Evolutionary conservation across 2,329 filamentous ascomycete species (phyloP).

Genomic region (Zymoseptoria ardabiliae): DNA sequence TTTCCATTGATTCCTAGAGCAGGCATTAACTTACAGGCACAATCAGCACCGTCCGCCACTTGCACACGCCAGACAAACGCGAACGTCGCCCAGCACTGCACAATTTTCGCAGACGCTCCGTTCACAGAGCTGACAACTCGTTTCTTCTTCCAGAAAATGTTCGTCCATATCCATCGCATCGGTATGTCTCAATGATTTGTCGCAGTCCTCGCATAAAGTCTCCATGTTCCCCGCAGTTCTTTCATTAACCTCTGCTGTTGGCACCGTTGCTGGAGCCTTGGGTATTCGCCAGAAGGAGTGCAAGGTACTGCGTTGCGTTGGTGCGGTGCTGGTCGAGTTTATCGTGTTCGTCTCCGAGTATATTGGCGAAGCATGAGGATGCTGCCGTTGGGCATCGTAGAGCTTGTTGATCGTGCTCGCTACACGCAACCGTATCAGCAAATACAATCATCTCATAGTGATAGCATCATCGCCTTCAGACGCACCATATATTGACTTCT

Average conservation of each 20-base stretch:
- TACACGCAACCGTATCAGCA: slow-evolving; percentile 22
- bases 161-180: slow-evolving; percentile 33
- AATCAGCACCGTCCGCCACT: not conserved
- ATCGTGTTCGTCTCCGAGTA: slow-evolving; percentile 15
- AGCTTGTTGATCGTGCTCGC: slow-evolving; percentile 41
- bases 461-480: slow-evolving; percentile 10
- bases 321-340: slow-evolving; percentile 3
- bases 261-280: slow-evolving; percentile 23
- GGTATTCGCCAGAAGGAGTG: slow-evolving; percentile 43
- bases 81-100: slow-evolving; percentile 31
- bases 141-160: slow-evolving; percentile 22
- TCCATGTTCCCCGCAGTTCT: slow-evolving; percentile 1
- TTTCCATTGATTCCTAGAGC: not conserved
- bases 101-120: slow-evolving; percentile 37
- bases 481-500: slow-evolving; percentile 49
- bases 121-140: slow-evolving; percentile 33
- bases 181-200: slow-evolving; percentile 27
- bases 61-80: slow-evolving; percentile 38
- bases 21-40: not conserved
- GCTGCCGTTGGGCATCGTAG: slow-evolving; percentile 36
- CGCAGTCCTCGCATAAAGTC: slow-evolving; percentile 40
- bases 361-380: slow-evolving; percentile 20
- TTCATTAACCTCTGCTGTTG: slow-evolving; percentile 7
- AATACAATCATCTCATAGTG: slow-evolving; percentile 10
- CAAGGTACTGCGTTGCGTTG: slow-evolving; percentile 37